phyloP scores from a whole-genome alignment of 768 basidiomycete species.

The Phylloporus scabripes region DNA sequence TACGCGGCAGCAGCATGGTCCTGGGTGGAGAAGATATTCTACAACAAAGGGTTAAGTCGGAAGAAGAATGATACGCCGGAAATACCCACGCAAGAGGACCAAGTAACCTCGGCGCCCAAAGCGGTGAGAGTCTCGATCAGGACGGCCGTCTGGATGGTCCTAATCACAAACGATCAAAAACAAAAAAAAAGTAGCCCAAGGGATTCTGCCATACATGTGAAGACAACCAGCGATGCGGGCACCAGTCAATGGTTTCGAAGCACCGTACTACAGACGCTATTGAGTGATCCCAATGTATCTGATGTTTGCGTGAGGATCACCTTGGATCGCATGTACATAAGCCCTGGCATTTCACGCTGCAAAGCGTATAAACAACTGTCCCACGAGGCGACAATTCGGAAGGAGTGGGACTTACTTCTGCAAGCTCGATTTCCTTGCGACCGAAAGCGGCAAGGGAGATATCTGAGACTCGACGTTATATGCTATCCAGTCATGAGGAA shows the following conservation, averaged over 20 bases:
- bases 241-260: conserved; percentile 82
- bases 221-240: conserved; percentile 97
- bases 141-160: conserved; percentile 98
- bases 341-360: conserved; percentile 91
- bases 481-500: not conserved
- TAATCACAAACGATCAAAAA: conserved; percentile 29
- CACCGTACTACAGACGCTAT: conserved; percentile 53
- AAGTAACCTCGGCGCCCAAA: conserved; percentile 95
- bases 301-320: conserved; percentile 34
- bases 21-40: conserved; percentile 99
- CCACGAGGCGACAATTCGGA: conserved; percentile 6
- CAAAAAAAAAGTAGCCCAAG: not conserved
- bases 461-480: conserved; percentile 41
- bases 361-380: conserved; percentile 7
- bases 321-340: conserved; percentile 90
- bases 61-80: not conserved
- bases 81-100: conserved; percentile 89
- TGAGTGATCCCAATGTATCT: conserved; percentile 9
- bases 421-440: conserved; percentile 99
- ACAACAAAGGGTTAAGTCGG: conserved; percentile 4
- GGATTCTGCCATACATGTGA: conserved; percentile 68
- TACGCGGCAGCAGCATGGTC: conserved; percentile 98
- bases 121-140: conserved; percentile 96
- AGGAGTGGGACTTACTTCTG: conserved; percentile 61
- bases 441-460: conserved; percentile 98